Evolutionary conservation across 345 rosid species (phyloP).

Genomic region (Turritis glabra): DNA sequence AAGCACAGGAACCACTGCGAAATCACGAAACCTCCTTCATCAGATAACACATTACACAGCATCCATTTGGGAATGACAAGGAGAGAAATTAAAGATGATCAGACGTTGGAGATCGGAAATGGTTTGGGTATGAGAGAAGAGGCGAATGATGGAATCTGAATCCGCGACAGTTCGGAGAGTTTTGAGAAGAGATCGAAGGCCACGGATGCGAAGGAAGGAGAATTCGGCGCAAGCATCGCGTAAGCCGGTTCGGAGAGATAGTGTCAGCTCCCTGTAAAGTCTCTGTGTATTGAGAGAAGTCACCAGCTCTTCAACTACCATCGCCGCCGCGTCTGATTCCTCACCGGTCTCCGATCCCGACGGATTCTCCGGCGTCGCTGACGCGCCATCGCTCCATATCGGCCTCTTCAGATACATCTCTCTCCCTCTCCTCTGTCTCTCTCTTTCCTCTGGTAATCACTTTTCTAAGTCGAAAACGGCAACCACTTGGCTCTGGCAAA

Average conservation of each 20-base stretch:
- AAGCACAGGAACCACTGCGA: conserved; percentile 80
- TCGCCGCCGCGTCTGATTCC: conserved; percentile 40
- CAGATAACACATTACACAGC: conserved; percentile 17
- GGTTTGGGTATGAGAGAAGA: conserved; percentile 77
- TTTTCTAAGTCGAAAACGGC: conserved; percentile 27
- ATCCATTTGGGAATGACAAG: neutral
- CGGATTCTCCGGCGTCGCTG: conserved; percentile 37
- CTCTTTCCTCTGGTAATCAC: neutral
- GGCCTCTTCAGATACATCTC: conserved; percentile 62
- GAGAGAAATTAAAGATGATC: conserved; percentile 1
- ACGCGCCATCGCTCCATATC: conserved; percentile 54
- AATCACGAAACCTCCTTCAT: conserved; percentile 1
- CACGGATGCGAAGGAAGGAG: conserved; percentile 89
- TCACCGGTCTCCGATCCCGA: conserved; percentile 15
- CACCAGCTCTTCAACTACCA: conserved; percentile 74
- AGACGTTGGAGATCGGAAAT: conserved; percentile 79
- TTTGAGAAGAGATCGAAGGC: conserved; percentile 84
- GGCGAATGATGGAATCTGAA: conserved; percentile 67
- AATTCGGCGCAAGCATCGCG: conserved; percentile 86
- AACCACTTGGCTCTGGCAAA: neutral
- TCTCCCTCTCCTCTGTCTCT: neutral
- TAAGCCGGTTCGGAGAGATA: conserved; percentile 84
- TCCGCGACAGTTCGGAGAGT: conserved; percentile 74
- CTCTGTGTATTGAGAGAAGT: conserved; percentile 65
- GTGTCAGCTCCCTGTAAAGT: conserved; percentile 80